Base-by-base conservation (phyloP, 192 early-diverging fungal species). In the Linnemannia exigua region DNA sequence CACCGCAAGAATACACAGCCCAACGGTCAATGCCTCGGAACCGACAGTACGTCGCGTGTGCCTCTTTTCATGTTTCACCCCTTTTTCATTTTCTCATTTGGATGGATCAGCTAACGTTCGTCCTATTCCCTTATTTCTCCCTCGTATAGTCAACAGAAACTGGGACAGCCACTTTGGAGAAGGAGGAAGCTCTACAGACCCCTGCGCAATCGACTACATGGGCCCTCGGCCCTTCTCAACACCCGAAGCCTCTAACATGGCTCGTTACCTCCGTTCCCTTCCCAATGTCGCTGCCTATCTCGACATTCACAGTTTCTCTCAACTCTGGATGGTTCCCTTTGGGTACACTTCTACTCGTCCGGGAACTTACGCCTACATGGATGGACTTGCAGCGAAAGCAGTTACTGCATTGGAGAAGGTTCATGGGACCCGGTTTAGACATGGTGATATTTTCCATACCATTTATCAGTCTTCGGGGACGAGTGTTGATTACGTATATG, bases 281-380 rank as follows among this genome's bases (percentile, higher is more conserved):
- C 80, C 79, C 35, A 87, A 87, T 44, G 87, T 87, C 1, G 87
- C 89, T 28, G 79, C 79, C 52, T 91, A 89, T 78, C 89, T 90
- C 25, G 90, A 90, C 67, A 87, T 91, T 63, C 91, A 93, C 75
- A 83, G 83, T 5, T 93, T 91, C 85, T 91, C 90, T 25, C 91
- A 93, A 76, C 74, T 92, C 46, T 84, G 86, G 72, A 83, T 89
- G 79, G 78, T 83, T 4, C 88, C 88, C 14, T 88, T 70, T 47
- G 88, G 88, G 1, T 88, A 82, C 81, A 47, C 66, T 22, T 75
- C 72, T 37, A 78, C 72, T 3, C 86, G 77, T 20, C 76, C 88
- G 19, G 15, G 74, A 0, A 82, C 76, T 19, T 82, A 88, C 48
- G 41, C 63, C 22, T 84, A 88, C 72, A 71, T 84, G 81, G 76